Evolutionary conservation across 768 basidiomycete genomes (phyloP), one percentile per base, ranked within the genome.

Genomic region (Tylopilus cervinicoccineus): DNA sequence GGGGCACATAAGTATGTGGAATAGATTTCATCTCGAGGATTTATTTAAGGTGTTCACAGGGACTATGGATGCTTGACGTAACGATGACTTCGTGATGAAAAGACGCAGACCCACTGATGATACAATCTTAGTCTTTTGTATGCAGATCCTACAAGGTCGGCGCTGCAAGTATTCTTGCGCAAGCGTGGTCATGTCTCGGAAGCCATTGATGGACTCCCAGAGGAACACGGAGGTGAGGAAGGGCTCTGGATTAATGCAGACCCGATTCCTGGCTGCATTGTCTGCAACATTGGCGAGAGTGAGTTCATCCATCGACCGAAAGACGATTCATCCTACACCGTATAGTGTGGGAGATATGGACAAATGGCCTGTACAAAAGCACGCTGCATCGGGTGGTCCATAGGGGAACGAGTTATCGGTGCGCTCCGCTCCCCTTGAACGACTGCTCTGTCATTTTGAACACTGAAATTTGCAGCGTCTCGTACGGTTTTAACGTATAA

Each of bases 271-370:
- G 86, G 83, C 9, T 89, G 88, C 54, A 72, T 95, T 8, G 88
- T 96, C 17, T 92, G 90, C 65, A 96, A 96, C 58, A 84, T 96
- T 33, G 93, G 93, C 20, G 87, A 91, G 73, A 95, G 92, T 88
- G 50, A 63, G 84, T 69, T 26, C 10, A 32, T 44, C 34, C 23
- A 19, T 29, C 29, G 26, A 16, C 12, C 33, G 23, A 34, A 17
- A 23, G 39, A 27, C 19, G 11, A 28, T 39, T 60, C 16, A 55
- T n/a, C 47, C 6, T 17, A 32, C 7, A 12, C 37, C 14, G 11
- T 37, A 34, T 53, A 88, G 86, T 93, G 91, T 93, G 91, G 88
- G 88, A 93, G 74, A 76, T 84, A 38, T 95, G 92, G 92, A 84
- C 87, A 6, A 82, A 85, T 53, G 93, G 93, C 0, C 64, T 94